Evolutionary conservation across 2,329 filamentous ascomycete species (phyloP), one percentile per base, ranked within the genome.

Genomic region (Colletotrichum australisinense): DNA sequence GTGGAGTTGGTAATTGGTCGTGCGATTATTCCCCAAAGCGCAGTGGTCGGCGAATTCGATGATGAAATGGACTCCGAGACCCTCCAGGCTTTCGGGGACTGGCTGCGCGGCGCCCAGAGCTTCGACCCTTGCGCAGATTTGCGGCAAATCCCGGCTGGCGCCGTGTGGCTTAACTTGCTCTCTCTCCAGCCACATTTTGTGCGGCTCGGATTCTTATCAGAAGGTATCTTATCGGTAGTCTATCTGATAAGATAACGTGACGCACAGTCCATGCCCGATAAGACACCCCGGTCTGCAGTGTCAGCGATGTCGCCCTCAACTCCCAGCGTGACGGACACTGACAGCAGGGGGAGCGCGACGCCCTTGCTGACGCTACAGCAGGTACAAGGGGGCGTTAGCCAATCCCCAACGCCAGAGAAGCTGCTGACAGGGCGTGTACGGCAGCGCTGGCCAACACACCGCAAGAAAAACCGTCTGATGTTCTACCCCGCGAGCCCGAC

Each of bases 51-150:
- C 69, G 52, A 63, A 42, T 58, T 74, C 72, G 72, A 74, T 74
- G 72, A 74, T 74, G 72, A 72, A 73, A 74, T 73, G 67, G 67
- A 73, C 67, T 73, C 24, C 30, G 8, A 9, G 66, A 67, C 65
- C 65, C 69, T 69, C n/a, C 42, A 60, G 28, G 8, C 24, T 64
- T 70, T 66, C 60, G 67, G 71, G 60, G 67, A 64, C 53, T 73
- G 59, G 30, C 67, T 64, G 35, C 16, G 32, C 38, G 26, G 66
- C 16, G 53, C 67, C 53, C 35, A 62, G 49, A 66, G 60, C 71
- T 70, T 70, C 49, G 60, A 71, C 60, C 62, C 67, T 62, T 66
- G 71, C 65, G 67, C 56, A 62, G 32, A 35, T 70, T 66, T 70
- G 67, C 70, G 67, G 70, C 67, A 62, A 73, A 73, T 64, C 59